Evolutionary conservation across 2,329 filamentous ascomycete species (phyloP).

Genomic region (Cercospora sp.): DNA sequence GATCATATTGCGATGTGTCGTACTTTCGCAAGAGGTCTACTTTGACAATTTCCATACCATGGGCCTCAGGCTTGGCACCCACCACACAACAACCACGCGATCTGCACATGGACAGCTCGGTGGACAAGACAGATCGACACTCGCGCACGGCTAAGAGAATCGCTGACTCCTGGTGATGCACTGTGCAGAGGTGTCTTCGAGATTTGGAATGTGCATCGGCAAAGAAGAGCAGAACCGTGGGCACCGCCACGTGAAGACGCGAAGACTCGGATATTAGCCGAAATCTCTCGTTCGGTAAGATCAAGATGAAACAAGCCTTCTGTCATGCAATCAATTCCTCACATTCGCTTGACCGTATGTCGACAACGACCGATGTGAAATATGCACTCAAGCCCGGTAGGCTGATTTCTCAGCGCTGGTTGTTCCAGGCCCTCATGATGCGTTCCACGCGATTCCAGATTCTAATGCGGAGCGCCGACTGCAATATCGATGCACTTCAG

Average conservation of each 20-base stretch:
- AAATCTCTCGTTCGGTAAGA: background rate
- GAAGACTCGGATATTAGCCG: background rate
- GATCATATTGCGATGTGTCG: background rate
- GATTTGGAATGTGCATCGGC: background rate
- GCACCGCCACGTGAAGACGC: background rate
- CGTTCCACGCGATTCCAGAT: background rate
- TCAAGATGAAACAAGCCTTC: slow-evolving; percentile 18
- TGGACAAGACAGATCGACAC: background rate
- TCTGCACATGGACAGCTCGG: background rate
- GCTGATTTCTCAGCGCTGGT: background rate
- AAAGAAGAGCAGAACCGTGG: background rate
- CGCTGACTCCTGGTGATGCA: background rate
- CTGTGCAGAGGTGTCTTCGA: no score
- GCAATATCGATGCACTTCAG: background rate
- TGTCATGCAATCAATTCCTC: slow-evolving; percentile 12
- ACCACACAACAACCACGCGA: background rate
- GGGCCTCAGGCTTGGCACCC: background rate
- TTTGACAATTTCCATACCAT: background rate
- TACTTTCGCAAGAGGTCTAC: background rate
- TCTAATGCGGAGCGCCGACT: background rate
- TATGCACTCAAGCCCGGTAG: background rate
- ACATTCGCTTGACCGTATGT: background rate
- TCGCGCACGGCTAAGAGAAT: background rate
- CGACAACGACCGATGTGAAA: background rate
- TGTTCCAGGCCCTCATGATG: background rate